Conservation (phyloP, 75 land plant genomes). For the Chamaecyparis obtusa region DNA sequence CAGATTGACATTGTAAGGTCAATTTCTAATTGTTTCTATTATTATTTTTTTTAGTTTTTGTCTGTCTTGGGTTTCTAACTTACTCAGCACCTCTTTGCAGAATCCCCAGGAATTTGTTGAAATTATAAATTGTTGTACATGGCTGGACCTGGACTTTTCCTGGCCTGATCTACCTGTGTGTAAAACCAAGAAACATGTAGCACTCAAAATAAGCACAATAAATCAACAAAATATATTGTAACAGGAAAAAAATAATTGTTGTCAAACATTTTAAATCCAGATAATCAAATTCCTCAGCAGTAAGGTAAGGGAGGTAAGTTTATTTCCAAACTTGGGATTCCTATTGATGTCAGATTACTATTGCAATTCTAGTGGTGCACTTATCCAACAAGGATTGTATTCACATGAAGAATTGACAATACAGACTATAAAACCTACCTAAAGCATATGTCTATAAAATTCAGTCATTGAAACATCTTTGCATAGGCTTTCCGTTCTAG, state of each 20-base stretch:
- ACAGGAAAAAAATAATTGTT: not conserved
- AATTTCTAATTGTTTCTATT: not conserved
- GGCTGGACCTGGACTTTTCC: not conserved
- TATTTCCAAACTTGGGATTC: not conserved
- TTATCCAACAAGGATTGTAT: not conserved
- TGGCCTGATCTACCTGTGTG: not conserved
- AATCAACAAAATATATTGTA: not conserved
- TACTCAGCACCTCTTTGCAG: not conserved
- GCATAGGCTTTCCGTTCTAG: slow-evolving; percentile 69
- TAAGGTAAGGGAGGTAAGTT: too few relatives aligned
- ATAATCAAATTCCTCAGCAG: not conserved
- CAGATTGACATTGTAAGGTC: not conserved
- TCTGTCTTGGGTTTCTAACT: not conserved
- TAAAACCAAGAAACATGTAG: not conserved
- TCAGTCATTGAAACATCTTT: slow-evolving; percentile 62
- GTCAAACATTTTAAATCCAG: not conserved
- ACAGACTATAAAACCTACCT: not conserved
- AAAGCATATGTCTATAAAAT: not conserved
- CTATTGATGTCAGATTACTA: not conserved
- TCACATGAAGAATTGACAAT: not conserved
- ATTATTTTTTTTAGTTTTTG: not conserved
- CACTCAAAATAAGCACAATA: not conserved
- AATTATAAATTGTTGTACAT: not conserved
- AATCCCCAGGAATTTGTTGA: not conserved
- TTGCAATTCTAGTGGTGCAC: not conserved